These are phyloP conservation scores for Suillus subluteus DNA, from an alignment of 768 basidiomycete genomes.

Conservation along the genomic window DNA sequence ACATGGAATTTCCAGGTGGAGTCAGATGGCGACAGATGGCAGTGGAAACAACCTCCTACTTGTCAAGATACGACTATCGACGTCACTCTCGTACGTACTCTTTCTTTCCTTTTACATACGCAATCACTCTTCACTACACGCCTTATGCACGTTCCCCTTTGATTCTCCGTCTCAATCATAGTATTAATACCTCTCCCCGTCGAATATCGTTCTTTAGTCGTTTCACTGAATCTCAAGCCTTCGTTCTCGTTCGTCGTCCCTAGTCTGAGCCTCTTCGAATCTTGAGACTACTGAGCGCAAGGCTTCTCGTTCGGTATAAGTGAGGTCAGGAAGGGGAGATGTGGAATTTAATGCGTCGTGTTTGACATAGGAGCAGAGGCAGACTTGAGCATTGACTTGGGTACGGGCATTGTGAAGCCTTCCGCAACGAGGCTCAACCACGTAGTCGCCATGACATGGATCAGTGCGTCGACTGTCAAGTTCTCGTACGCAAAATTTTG, in stretches of 20 bases:
- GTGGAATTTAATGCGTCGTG: background rate
- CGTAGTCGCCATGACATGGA: background rate
- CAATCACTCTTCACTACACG: too few species aligned
- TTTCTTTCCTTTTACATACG: too few species aligned
- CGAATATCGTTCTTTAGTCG: too few species aligned
- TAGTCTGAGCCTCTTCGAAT: too few species aligned
- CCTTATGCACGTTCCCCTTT: too few species aligned
- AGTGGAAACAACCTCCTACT: background rate
- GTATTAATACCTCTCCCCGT: too few species aligned
- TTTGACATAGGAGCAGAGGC: background rate
- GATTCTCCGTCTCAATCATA: too few species aligned
- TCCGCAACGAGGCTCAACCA: background rate
- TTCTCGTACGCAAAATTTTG: background rate
- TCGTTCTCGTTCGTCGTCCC: too few species aligned
- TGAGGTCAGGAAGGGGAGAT: background rate
- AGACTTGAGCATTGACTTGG: background rate
- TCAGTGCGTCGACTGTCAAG: background rate
- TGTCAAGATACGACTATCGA: too few species aligned
- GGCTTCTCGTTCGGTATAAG: background rate
- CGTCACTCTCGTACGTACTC: too few species aligned
- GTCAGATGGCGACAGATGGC: background rate
- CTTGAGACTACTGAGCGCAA: background rate
- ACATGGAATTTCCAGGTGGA: background rate
- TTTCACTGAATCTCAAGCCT: too few species aligned
- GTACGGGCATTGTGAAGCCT: background rate